Conservation (phyloP, 306 rosid species). For the Gynostemma pentaphyllum region DNA sequence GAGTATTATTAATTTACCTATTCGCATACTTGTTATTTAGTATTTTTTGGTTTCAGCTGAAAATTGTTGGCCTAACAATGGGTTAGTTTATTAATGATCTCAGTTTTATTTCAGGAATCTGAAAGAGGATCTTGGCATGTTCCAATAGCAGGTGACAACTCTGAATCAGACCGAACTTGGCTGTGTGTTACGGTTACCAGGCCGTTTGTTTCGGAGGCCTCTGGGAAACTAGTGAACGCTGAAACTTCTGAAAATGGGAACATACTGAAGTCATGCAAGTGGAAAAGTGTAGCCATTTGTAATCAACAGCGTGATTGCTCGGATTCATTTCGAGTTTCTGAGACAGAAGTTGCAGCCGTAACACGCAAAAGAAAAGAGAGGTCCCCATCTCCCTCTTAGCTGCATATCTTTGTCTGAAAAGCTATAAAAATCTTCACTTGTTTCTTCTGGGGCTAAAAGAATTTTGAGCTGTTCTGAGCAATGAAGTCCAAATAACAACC, state of each 20-base stretch:
- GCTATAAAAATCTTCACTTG: not conserved
- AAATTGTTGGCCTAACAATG: no score
- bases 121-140: conserved; percentile 84
- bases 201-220: conserved; percentile 15
- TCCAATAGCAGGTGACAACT: conserved; percentile 31
- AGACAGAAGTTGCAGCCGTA: conserved; percentile 11
- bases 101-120: conserved; percentile 50
- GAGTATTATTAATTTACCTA: not conserved
- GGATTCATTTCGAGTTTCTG: no score
- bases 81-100: not conserved
- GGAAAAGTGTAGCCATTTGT: conserved; percentile 3
- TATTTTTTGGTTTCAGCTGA: not conserved
- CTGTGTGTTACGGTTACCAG: conserved; percentile 70
- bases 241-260: conserved; percentile 17
- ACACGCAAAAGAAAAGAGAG: conserved; percentile 74
- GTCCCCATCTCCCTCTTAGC: conserved; percentile 28
- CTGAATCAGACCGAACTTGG: conserved; percentile 45
- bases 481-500: not conserved
- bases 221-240: conserved; percentile 9
- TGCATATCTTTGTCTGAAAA: not conserved
- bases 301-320: conserved; percentile 14
- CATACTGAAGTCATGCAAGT: not conserved
- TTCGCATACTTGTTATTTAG: not conserved
- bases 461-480: no score
- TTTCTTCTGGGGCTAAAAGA: not conserved